Evolutionary conservation across 805 yeast species (phyloP).

Genomic region (Komagataella pastoris): DNA sequence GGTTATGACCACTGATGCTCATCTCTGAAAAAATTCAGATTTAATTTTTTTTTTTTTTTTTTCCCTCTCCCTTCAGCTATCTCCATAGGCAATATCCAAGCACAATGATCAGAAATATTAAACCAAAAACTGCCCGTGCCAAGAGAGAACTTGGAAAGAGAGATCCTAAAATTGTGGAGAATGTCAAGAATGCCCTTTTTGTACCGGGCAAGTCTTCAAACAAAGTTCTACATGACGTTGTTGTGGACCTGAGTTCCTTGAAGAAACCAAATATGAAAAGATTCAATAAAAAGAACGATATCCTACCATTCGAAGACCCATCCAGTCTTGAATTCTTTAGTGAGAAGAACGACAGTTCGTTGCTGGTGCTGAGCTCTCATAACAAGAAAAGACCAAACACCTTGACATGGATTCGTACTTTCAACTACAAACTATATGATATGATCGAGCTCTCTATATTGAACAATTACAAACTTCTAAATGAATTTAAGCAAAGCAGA

Average conservation of each 20-base stretch:
- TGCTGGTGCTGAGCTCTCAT: constrained; percentile 64
- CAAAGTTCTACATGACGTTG: constrained; percentile 73
- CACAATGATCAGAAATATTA: constrained; percentile 33
- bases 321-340: constrained; percentile 78
- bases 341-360: constrained; percentile 86
- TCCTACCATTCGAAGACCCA: constrained; percentile 88
- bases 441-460: constrained; percentile 81
- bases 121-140: constrained; percentile 91
- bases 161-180: constrained; percentile 82
- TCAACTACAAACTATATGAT: constrained; percentile 81
- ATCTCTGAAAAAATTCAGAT: not conserved
- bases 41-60: too few species aligned
- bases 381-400: constrained; percentile 92
- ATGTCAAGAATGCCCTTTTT: constrained; percentile 80
- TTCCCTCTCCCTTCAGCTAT: not conserved
- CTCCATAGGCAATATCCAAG: not conserved
- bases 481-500: constrained; percentile 70
- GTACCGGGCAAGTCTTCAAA: constrained; percentile 80
- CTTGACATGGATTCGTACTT: constrained; percentile 77
- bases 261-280: constrained; percentile 87
- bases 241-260: constrained; percentile 78
- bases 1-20: not conserved
- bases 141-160: constrained; percentile 86
- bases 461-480: constrained; percentile 54
- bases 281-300: constrained; percentile 77